These are phyloP conservation scores for Phanerochaete carnosa DNA, from an alignment of 768 basidiomycete genomes.

Conservation along the genomic window DNA sequence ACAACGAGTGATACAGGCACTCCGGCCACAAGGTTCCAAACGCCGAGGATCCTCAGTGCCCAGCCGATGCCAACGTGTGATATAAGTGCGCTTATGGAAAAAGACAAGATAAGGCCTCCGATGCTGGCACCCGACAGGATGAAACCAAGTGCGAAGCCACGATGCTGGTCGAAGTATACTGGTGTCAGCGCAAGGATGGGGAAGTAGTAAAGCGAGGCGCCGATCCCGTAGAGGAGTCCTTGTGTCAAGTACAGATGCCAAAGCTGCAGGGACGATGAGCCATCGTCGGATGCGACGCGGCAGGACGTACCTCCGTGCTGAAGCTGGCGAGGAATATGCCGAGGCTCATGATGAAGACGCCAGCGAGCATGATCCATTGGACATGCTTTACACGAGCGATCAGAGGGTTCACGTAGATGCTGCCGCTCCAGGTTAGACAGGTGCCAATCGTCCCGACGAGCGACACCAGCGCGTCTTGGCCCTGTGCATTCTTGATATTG, in stretches of 20 bases:
- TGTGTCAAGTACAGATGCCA: conserved; percentile 44
- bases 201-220: conserved; percentile 42
- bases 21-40: conserved; percentile 37
- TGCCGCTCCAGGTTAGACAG: conserved; percentile 44
- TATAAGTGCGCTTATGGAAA: conserved; percentile 34
- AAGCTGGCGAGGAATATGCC: conserved; percentile 40
- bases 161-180: conserved; percentile 40
- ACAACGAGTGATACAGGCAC: conserved; percentile 36
- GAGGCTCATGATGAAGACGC: conserved; percentile 38
- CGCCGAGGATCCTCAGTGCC: conserved; percentile 37
- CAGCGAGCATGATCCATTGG: conserved; percentile 33
- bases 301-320: conserved; percentile 25
- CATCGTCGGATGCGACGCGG: too few relatives aligned
- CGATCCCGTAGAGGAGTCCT: conserved; percentile 39
- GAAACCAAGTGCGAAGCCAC: conserved; percentile 43
- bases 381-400: conserved; percentile 32
- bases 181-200: conserved; percentile 41
- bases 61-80: conserved; percentile 32
- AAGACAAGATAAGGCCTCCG: conserved; percentile 43
- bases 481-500: conserved; percentile 32
- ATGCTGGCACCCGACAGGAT: conserved; percentile 39
- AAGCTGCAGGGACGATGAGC: conserved; percentile 22
- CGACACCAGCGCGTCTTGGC: conserved; percentile 38
- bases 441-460: conserved; percentile 42
- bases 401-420: conserved; percentile 40